phyloP scores from a whole-genome alignment of 2,329 filamentous ascomycete species.

The Xylariaceae sp. region DNA sequence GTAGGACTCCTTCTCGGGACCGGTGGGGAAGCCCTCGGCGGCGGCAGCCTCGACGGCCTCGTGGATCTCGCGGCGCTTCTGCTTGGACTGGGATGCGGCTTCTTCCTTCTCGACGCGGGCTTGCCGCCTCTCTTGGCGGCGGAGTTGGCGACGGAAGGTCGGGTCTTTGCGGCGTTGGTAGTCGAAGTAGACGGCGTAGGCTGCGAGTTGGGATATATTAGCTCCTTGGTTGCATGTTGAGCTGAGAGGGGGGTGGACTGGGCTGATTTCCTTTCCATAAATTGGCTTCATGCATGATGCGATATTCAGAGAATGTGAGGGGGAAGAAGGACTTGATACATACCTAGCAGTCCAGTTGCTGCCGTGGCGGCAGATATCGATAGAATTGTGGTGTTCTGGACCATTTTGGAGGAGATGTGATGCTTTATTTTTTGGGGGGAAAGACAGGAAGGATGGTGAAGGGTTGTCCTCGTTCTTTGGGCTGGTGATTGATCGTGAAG shows the following conservation, averaged over 20 bases:
- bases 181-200: constrained; percentile 67
- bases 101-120: constrained; percentile 69
- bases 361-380: constrained; percentile 59
- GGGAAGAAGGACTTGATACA: constrained; percentile 21
- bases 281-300: no score
- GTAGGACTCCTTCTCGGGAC: constrained; percentile 87
- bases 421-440: not conserved
- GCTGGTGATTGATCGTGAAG: no score
- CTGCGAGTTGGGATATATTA: constrained; percentile 33
- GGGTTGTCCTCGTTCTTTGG: not conserved
- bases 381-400: constrained; percentile 52
- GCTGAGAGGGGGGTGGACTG: no score
- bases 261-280: no score
- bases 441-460: not conserved
- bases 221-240: constrained; percentile 17
- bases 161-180: constrained; percentile 60
- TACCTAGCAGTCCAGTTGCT: constrained; percentile 59
- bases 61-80: constrained; percentile 72
- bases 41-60: constrained; percentile 73
- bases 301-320: not conserved
- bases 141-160: constrained; percentile 64
- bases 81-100: constrained; percentile 59
- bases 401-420: constrained; percentile 30
- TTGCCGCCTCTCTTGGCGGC: constrained; percentile 71
- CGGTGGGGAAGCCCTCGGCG: constrained; percentile 85